phyloP scores from a whole-genome alignment of 2,329 filamentous ascomycete species.

The Ceratocystis destructans region DNA sequence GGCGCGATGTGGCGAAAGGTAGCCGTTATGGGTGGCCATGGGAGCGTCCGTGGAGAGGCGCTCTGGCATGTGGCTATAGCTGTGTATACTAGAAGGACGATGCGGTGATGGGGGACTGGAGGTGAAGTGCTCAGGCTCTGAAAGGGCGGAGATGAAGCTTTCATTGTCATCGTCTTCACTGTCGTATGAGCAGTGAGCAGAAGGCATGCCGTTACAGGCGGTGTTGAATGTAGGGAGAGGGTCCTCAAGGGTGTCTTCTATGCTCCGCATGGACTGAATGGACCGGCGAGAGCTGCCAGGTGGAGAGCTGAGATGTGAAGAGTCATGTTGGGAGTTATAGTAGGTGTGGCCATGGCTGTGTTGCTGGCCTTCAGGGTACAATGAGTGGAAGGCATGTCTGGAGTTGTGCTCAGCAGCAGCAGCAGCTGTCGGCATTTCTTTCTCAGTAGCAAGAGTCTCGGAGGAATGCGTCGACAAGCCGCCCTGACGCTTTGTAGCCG shows the following conservation, averaged over 20 bases:
- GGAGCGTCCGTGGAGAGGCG: neutral
- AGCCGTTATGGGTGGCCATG: neutral
- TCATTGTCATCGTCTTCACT: constrained; percentile 11
- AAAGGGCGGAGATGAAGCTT: constrained; percentile 15
- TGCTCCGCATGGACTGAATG: neutral
- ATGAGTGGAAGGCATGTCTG: neutral
- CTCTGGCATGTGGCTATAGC: neutral
- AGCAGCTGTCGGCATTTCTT: neutral
- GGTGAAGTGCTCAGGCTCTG: constrained; percentile 6
- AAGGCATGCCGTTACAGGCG: neutral
- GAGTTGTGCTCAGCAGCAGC: neutral
- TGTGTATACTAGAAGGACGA: neutral
- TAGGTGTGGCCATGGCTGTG: neutral
- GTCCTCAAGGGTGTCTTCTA: neutral
- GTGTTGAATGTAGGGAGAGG: neutral
- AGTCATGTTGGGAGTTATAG: neutral
- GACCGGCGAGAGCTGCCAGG: neutral
- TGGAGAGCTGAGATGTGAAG: neutral
- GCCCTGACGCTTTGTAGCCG: neutral
- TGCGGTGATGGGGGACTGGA: neutral
- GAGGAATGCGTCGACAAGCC: neutral
- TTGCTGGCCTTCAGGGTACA: neutral
- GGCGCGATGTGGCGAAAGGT: neutral
- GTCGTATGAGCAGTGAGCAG: neutral
- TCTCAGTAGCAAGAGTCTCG: neutral